Conservation (phyloP, 331 rosid genomes). For the Malus hybrid region DNA sequence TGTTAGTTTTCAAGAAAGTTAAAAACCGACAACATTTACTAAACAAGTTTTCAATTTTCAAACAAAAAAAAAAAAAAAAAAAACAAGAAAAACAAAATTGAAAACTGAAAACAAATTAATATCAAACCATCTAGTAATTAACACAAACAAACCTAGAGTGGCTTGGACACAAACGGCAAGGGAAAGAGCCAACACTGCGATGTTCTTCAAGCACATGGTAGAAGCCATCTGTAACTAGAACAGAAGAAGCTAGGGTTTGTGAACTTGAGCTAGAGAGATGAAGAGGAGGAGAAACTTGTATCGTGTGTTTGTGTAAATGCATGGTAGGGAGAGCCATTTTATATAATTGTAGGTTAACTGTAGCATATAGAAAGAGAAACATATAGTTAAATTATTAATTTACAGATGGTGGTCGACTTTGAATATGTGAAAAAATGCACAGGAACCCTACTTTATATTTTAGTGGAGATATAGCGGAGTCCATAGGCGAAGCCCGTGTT, state of each 20-base stretch:
- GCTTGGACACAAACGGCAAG: constrained; percentile 32
- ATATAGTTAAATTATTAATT: not conserved
- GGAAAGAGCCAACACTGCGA: constrained; percentile 27
- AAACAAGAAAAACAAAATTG: too few relatives aligned
- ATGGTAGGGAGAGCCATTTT: constrained; percentile 4
- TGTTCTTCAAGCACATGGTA: constrained; percentile 26
- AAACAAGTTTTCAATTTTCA: not conserved
- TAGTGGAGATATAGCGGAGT: not conserved
- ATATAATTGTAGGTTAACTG: constrained; percentile 22
- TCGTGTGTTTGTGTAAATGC: constrained; percentile 6
- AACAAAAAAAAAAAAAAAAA: too few relatives aligned
- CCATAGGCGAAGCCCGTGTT: not conserved
- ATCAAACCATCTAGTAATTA: not conserved
- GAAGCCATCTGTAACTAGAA: constrained; percentile 28
- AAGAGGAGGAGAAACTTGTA: not conserved
- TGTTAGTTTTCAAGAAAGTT: not conserved
- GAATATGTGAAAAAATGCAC: not conserved
- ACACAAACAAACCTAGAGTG: constrained; percentile 38
- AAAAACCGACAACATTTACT: not conserved
- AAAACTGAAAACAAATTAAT: too few relatives aligned
- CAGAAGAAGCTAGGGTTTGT: not conserved
- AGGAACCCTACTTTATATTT: constrained; percentile 11
- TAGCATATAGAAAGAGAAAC: not conserved
- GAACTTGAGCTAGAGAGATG: not conserved
- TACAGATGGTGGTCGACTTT: not conserved